Conservation (phyloP, 1,284 basidiomycete genomes). For the Amylostereum chailletii region DNA sequence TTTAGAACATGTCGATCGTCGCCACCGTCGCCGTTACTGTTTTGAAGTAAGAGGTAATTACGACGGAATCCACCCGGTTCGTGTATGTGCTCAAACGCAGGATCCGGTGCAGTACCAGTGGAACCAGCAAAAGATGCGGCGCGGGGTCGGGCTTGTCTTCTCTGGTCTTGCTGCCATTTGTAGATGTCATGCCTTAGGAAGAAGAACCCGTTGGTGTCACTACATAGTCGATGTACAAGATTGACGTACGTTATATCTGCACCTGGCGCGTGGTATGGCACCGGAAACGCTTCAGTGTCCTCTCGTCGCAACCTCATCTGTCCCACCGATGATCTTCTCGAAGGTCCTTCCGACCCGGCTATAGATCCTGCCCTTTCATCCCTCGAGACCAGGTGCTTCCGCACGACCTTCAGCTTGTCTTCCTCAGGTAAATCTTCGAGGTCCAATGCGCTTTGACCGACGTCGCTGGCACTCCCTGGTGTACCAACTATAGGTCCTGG, state of each 20-base stretch:
- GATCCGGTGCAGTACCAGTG: slow-evolving; percentile 38
- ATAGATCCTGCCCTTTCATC: slow-evolving; percentile 42
- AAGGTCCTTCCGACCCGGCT: slow-evolving; percentile 19
- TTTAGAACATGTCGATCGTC: slow-evolving; percentile 63
- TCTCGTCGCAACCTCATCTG: slow-evolving; percentile 26
- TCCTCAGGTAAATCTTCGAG: slow-evolving; percentile 63
- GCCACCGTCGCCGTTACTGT: slow-evolving; percentile 52
- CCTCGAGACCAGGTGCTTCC: slow-evolving; percentile 72
- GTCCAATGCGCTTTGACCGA: slow-evolving; percentile 16
- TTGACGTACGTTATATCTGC: slow-evolving; percentile 82
- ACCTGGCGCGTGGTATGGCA: slow-evolving; percentile 77
- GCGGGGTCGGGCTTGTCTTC: slow-evolving; percentile 50
- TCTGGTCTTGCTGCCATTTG: slow-evolving; percentile 83
- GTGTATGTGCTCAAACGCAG: slow-evolving; percentile 84
- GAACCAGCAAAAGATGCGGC: slow-evolving; percentile 69
- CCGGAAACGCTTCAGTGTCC: slow-evolving; percentile 67
- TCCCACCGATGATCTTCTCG: slow-evolving; percentile 26
- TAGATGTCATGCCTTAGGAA: slow-evolving; percentile 79
- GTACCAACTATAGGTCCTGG: slow-evolving; percentile 17
- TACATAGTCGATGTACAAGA: too few species aligned
- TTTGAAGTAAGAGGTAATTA: slow-evolving; percentile 72
- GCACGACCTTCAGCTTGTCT: slow-evolving; percentile 76
- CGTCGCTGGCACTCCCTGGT: slow-evolving; percentile 22
- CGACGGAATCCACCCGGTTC: slow-evolving; percentile 91
- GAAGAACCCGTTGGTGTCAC: not conserved